Evolutionary conservation across 345 rosid species (phyloP).

Genomic region (Clausena lansium): DNA sequence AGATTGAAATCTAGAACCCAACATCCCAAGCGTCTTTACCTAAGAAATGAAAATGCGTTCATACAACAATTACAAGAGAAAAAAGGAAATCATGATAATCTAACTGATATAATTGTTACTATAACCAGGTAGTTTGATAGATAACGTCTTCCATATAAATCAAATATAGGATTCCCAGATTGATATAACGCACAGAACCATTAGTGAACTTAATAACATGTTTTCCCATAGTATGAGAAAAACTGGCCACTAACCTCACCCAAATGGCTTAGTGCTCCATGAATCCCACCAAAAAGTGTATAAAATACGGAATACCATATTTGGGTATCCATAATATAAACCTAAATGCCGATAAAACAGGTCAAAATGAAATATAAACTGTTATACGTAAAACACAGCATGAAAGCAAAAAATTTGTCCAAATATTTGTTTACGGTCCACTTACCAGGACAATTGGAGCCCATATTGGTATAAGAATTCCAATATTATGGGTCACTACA

Average conservation of each 20-base stretch:
- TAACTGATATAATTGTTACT: constrained; percentile 3
- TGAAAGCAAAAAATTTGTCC: constrained; percentile 14
- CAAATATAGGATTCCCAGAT: no score
- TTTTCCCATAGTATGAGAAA: constrained; percentile 7
- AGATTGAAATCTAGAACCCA: constrained; percentile 78
- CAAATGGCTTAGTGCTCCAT: constrained; percentile 94
- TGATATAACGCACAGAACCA: not conserved
- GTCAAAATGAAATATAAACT: constrained; percentile 16
- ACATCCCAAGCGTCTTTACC: constrained; percentile 98
- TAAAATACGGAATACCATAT: constrained; percentile 98
- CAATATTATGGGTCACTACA: constrained; percentile 76
- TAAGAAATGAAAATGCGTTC: constrained; percentile 28
- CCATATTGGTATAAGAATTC: constrained; percentile 91
- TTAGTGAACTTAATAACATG: not conserved
- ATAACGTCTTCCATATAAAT: not conserved
- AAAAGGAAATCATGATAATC: constrained; percentile 1
- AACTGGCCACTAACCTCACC: constrained; percentile 72
- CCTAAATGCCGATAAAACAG: constrained; percentile 44
- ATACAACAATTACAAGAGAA: constrained; percentile 13
- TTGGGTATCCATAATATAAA: constrained; percentile 92
- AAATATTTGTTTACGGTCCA: constrained; percentile 16
- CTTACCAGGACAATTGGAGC: constrained; percentile 88
- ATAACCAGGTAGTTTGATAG: not conserved
- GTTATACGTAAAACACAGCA: not conserved
- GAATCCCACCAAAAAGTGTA: constrained; percentile 91